Conservation (phyloP, 495 filamentous ascomycete genomes). For the Aspergillus taichungensis region DNA sequence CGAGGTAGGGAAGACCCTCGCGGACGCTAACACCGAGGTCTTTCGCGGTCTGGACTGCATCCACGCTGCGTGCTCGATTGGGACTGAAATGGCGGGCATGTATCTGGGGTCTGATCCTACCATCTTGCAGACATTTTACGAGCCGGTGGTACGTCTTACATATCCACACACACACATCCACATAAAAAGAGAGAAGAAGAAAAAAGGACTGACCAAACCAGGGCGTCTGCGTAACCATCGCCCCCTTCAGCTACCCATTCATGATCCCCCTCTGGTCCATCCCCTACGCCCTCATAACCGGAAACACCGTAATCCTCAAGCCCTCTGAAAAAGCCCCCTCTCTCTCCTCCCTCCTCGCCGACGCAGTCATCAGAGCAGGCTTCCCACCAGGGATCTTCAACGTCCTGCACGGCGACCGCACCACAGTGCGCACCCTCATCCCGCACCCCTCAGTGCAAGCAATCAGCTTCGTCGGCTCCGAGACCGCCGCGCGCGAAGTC, state of each 20-base stretch:
- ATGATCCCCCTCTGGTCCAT: constrained; percentile 17
- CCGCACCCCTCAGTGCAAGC: constrained; percentile 17
- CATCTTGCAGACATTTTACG: constrained; percentile 16
- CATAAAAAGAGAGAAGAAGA: too few species aligned
- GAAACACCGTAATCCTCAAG: constrained; percentile 19
- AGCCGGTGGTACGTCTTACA: constrained; percentile 12
- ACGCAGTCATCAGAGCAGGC: constrained; percentile 12
- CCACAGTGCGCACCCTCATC: constrained; percentile 11
- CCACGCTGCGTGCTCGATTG: constrained; percentile 20
- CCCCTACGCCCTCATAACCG: constrained; percentile 16
- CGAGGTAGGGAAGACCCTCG: constrained; percentile 21
- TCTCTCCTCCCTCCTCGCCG: constrained; percentile 12
- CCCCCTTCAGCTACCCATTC: constrained; percentile 24
- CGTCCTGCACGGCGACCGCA: constrained; percentile 17
- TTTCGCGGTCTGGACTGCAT: constrained; percentile 19
- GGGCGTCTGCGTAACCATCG: constrained; percentile 22
- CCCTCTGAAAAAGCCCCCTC: constrained; percentile 17
- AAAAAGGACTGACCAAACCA: not conserved
- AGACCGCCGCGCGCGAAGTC: constrained; percentile 16
- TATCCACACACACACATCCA: too few species aligned
- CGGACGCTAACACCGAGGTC: constrained; percentile 20
- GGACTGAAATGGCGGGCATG: constrained; percentile 20
- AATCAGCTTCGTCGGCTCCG: constrained; percentile 22
- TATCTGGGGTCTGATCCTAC: constrained; percentile 17
- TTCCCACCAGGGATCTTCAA: constrained; percentile 24